phyloP scores from a whole-genome alignment of 148 eudicot genomes.

The Polygonum maritimum region DNA sequence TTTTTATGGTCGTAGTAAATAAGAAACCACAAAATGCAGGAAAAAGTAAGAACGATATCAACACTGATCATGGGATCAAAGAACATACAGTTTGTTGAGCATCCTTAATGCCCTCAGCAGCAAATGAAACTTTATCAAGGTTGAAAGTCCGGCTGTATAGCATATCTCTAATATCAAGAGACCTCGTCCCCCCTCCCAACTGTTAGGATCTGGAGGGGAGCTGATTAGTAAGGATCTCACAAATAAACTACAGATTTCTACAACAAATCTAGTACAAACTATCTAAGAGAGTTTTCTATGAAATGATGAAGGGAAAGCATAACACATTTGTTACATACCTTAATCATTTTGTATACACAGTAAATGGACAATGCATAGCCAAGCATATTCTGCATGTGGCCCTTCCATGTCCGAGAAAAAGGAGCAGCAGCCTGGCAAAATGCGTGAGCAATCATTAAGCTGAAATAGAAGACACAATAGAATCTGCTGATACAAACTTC shows the following conservation, averaged over 20 bases:
- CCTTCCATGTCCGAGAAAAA: slow-evolving; percentile 97
- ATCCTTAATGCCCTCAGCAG: slow-evolving; percentile 91
- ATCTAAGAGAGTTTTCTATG: no score
- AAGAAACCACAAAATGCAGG: slow-evolving; percentile 4
- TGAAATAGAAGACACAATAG: background rate
- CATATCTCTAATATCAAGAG: no score
- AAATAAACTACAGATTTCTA: no score
- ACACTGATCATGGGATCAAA: background rate
- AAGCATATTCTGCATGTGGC: slow-evolving; percentile 92
- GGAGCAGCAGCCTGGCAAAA: slow-evolving; percentile 88
- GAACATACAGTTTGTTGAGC: slow-evolving; percentile 95
- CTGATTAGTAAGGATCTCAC: no score
- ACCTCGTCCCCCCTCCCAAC: no score
- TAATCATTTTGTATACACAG: slow-evolving; percentile 97
- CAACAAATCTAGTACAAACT: no score
- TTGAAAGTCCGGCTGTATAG: slow-evolving; percentile 90
- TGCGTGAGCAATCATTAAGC: slow-evolving; percentile 3
- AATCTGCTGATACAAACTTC: background rate
- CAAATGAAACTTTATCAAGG: slow-evolving; percentile 92
- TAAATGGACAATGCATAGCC: slow-evolving; percentile 94
- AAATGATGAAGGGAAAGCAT: background rate
- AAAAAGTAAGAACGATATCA: background rate
- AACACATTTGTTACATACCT: slow-evolving; percentile 29
- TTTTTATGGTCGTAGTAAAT: background rate
- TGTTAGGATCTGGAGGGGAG: no score